Percentiles rank a stretch among this genome's conserved stretches.
These are phyloP conservation scores for Aspergillus aculeatus DNA, from an alignment of 2,329 filamentous ascomycete genomes.

Conservation along the genomic window DNA sequence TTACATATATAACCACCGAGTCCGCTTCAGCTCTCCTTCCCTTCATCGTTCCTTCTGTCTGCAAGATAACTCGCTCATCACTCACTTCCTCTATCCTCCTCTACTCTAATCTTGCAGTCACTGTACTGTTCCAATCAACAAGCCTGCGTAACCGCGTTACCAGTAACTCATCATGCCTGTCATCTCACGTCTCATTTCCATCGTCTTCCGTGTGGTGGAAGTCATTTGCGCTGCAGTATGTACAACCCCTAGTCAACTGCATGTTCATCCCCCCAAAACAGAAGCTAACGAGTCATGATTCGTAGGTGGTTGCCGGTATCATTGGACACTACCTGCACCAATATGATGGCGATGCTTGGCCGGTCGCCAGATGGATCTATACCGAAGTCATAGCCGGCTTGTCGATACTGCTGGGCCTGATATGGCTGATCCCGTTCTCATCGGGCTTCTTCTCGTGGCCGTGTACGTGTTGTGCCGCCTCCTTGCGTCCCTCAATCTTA, in stretches of 20 bases:
- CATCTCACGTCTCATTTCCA: constrained; percentile 55
- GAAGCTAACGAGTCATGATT: not conserved
- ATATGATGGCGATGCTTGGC: constrained; percentile 51
- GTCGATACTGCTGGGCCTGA: constrained; percentile 65
- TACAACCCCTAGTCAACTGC: not conserved
- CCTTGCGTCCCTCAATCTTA: not conserved
- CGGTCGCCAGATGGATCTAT: constrained; percentile 69
- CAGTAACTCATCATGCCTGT: constrained; percentile 45
- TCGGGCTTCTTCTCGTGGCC: constrained; percentile 68
- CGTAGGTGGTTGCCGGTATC: constrained; percentile 62
- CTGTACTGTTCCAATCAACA: not conserved
- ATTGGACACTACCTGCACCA: constrained; percentile 64
- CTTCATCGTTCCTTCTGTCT: not conserved
- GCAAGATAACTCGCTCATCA: not conserved
- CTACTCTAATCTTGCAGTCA: not conserved
- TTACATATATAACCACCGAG: constrained; percentile 9
- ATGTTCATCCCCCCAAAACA: not conserved
- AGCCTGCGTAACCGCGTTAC: not conserved
- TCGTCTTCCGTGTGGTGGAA: constrained; percentile 61
- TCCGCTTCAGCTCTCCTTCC: not conserved
- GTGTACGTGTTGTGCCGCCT: constrained; percentile 25
- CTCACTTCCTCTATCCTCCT: not conserved
- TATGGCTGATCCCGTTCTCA: constrained; percentile 73
- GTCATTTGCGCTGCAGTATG: constrained; percentile 68
- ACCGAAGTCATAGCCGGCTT: constrained; percentile 68